These are phyloP conservation scores for Balamuthia mandrillaris DNA, from an alignment of 208 protist genomes.

Conservation along the genomic window DNA sequence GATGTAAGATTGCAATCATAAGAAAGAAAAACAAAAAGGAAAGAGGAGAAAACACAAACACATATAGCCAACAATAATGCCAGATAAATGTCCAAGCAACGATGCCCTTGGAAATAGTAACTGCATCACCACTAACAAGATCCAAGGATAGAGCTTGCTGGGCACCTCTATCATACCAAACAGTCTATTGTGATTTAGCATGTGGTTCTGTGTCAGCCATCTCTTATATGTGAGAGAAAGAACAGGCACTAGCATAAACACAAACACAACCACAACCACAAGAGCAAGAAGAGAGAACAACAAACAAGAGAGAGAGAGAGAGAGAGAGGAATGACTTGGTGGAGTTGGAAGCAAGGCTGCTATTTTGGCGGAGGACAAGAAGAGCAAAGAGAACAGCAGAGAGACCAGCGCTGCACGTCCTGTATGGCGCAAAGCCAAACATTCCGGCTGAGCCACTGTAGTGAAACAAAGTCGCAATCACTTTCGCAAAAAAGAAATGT, in stretches of 20 bases:
- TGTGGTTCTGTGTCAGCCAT: background rate
- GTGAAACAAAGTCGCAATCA: background rate
- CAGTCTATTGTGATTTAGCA: background rate
- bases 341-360: background rate
- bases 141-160: slow-evolving; percentile 52
- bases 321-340: background rate
- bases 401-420: slow-evolving; percentile 45
- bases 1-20: background rate
- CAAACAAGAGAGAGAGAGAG: background rate
- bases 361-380: slow-evolving; percentile 44
- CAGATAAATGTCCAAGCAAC: slow-evolving; percentile 58
- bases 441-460: background rate
- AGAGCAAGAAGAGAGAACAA: background rate
- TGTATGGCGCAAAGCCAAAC: background rate
- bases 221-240: too few relatives aligned
- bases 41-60: background rate
- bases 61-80: slow-evolving; percentile 56
- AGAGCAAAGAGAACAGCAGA: slow-evolving; percentile 58
- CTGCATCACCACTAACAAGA: slow-evolving; percentile 54
- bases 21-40: background rate
- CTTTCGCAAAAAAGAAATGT: too few relatives aligned
- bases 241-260: background rate
- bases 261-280: background rate
- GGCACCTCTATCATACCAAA: slow-evolving; percentile 55
- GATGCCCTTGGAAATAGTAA: slow-evolving; percentile 50